Percentiles rank a stretch among this genome's conserved stretches.
phyloP scores from a whole-genome alignment of 306 rosid species.

The Fragaria vesca region DNA sequence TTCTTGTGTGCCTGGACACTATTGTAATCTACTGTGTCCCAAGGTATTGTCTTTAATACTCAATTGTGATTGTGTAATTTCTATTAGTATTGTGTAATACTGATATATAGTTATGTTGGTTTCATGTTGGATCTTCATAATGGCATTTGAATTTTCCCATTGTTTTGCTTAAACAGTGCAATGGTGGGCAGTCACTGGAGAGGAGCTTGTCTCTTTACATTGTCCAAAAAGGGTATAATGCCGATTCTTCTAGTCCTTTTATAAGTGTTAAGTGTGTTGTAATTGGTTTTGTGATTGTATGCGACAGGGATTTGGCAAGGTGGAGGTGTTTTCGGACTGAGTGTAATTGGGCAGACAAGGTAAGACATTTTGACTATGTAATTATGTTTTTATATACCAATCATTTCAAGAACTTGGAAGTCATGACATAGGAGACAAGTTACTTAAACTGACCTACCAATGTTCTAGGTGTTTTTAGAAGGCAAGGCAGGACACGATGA shows the following conservation, averaged over 20 bases:
- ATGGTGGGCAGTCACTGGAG: constrained; percentile 70
- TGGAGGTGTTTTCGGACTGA: constrained; percentile 81
- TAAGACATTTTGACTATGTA: constrained; percentile 31
- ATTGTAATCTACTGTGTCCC: constrained; percentile 66
- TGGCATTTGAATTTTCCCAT: neutral
- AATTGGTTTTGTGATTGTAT: constrained; percentile 20
- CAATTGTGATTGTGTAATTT: neutral
- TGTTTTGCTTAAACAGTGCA: constrained; percentile 51
- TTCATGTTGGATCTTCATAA: constrained; percentile 5
- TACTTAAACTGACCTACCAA: neutral
- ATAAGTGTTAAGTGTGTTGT: constrained; percentile 13
- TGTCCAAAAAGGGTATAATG: constrained; percentile 52
- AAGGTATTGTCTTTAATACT: constrained; percentile 43
- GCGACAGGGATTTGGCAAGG: constrained; percentile 71
- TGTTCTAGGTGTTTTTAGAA: constrained; percentile 61
- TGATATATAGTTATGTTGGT: constrained; percentile 6
- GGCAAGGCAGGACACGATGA: constrained; percentile 33
- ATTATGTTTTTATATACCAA: neutral
- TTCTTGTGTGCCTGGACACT: constrained; percentile 60
- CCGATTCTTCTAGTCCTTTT: constrained; percentile 19
- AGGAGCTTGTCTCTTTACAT: constrained; percentile 90
- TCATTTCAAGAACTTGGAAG: neutral
- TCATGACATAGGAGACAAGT: constrained; percentile 1
- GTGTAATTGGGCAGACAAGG: constrained; percentile 86
- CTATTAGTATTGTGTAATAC: neutral